These are phyloP conservation scores for Grifola frondosa DNA, from an alignment of 1,284 basidiomycete species.

Conservation along the genomic window DNA sequence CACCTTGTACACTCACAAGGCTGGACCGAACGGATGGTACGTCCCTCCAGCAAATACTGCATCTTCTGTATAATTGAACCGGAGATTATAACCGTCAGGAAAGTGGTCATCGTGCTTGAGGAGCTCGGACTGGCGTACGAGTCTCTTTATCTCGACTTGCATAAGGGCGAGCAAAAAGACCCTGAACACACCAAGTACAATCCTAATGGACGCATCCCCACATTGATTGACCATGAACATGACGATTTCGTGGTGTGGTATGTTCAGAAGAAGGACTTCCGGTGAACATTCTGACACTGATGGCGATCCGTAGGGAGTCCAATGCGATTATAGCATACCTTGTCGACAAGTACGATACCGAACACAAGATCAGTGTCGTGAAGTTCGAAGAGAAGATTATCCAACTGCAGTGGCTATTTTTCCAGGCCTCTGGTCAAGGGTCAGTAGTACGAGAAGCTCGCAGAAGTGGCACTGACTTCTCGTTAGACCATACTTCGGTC, in stretches of 20 bases:
- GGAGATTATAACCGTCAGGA: conserved; percentile 5
- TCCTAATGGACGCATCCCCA: conserved; percentile 27
- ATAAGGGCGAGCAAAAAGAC: conserved; percentile 21
- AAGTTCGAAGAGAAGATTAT: conserved; percentile 20
- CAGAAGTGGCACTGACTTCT: neutral
- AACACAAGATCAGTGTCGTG: conserved; percentile 29
- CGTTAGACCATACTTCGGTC: conserved; percentile 21
- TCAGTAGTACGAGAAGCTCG: too few species aligned
- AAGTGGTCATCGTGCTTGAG: conserved; percentile 17
- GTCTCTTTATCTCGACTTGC: conserved; percentile 22
- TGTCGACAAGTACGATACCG: conserved; percentile 33
- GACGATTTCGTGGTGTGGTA: conserved; percentile 17
- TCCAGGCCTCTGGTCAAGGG: conserved; percentile 32
- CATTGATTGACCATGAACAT: conserved; percentile 30
- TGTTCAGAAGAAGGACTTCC: too few species aligned
- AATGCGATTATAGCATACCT: conserved; percentile 36
- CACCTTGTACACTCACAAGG: conserved; percentile 11
- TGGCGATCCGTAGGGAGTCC: conserved; percentile 37
- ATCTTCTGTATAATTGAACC: too few species aligned
- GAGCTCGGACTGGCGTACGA: conserved; percentile 26
- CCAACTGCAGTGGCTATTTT: conserved; percentile 29
- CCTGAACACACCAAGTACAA: conserved; percentile 16
- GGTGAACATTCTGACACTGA: too few species aligned
- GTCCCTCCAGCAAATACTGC: too few species aligned
- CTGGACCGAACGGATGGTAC: conserved; percentile 13